Conservation (phyloP, 1,284 basidiomycete genomes). For the Pseudozyma flocculosa region DNA sequence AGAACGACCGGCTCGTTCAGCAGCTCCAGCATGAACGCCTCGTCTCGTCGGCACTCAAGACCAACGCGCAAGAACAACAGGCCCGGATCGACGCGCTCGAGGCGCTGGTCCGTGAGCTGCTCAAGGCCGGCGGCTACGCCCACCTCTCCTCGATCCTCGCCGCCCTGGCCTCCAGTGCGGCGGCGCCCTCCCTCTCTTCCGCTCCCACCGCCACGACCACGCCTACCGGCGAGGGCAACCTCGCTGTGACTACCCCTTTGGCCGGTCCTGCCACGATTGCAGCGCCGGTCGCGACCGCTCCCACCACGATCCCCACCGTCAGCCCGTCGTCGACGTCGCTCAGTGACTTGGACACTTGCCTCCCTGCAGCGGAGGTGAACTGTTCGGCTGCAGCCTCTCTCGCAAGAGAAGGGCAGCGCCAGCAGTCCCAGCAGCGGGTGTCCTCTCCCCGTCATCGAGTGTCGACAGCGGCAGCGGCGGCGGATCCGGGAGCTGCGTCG, state of each 20-base stretch:
- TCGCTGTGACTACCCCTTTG: background rate
- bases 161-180: background rate
- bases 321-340: background rate
- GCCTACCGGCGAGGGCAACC: background rate
- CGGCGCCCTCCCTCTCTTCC: slow-evolving; percentile 8
- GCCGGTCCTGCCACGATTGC: slow-evolving; percentile 21
- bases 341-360: slow-evolving; percentile 36
- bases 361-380: slow-evolving; percentile 57
- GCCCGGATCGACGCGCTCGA: slow-evolving; percentile 36
- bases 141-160: background rate
- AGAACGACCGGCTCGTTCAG: slow-evolving; percentile 24
- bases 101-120: slow-evolving; percentile 15
- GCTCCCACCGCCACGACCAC: slow-evolving; percentile 18
- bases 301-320: slow-evolving; percentile 12
- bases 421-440: slow-evolving; percentile 54
- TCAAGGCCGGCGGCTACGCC: background rate
- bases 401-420: slow-evolving; percentile 24
- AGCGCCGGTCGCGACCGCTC: slow-evolving; percentile 44
- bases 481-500: slow-evolving; percentile 20
- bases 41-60: slow-evolving; percentile 23
- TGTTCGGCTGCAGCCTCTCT: slow-evolving; percentile 30
- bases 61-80: slow-evolving; percentile 31
- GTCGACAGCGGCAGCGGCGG: slow-evolving; percentile 16
- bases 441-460: slow-evolving; percentile 11
- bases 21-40: slow-evolving; percentile 18